Evolutionary conservation across 225 moss, liverwort and hornwort genomes (phyloP).

Genomic region (Pseudisothecium myosuroides): DNA sequence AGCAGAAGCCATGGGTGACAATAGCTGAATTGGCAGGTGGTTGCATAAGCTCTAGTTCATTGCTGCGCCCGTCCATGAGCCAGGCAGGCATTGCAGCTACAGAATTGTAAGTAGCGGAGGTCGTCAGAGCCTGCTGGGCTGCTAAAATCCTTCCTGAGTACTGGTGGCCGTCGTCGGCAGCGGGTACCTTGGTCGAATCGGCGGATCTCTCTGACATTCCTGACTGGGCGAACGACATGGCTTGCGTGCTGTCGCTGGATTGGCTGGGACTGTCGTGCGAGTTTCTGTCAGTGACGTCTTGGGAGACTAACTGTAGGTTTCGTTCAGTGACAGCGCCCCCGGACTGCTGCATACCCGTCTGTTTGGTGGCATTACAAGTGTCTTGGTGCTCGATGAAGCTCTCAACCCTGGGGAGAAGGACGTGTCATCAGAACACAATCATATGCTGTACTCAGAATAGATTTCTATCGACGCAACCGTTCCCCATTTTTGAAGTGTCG

Average conservation of each 20-base stretch:
- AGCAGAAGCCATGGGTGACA: not conserved
- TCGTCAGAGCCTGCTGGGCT: not conserved
- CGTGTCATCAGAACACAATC: not conserved
- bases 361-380: conserved; percentile 25
- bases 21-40: not conserved
- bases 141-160: not conserved
- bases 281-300: not conserved
- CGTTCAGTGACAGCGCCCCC: not conserved
- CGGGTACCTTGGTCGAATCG: not conserved
- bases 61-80: not conserved
- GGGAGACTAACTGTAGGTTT: not conserved
- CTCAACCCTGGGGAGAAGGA: conserved; percentile 30
- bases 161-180: not conserved
- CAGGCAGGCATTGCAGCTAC: not conserved
- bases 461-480: no score
- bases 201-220: conserved; percentile 23
- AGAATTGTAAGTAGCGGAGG: not conserved
- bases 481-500: no score
- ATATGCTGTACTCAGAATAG: not conserved
- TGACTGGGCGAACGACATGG: conserved; percentile 17
- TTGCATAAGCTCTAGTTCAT: conserved; percentile 5
- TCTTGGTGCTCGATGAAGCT: conserved; percentile 77
- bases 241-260: conserved; percentile 28
- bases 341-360: conserved; percentile 1
- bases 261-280: conserved; percentile 15